Percentiles rank a stretch among this genome's conserved stretches.
These are phyloP conservation scores for Corymbia calophylla DNA, from an alignment of 441 rosid genomes.

Conservation along the genomic window DNA sequence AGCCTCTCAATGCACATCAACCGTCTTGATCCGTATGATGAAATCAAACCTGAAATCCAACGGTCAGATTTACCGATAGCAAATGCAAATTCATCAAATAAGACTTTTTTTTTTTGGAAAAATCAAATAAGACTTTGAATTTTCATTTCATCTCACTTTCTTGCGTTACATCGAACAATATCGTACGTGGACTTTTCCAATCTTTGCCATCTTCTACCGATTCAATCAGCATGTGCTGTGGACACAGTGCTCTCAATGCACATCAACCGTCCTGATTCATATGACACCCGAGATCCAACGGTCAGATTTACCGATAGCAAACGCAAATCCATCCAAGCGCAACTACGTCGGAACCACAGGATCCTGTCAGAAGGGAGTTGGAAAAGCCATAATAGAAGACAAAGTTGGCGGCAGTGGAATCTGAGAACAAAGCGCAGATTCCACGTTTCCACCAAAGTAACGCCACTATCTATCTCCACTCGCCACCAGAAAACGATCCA, in stretches of 20 bases:
- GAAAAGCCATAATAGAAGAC: not conserved
- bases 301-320: not conserved
- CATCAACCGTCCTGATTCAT: not conserved
- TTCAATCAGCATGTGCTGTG: not conserved
- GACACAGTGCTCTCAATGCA: not conserved
- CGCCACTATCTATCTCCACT: not conserved
- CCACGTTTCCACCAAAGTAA: not conserved
- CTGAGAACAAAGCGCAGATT: not conserved
- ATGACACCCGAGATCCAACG: not conserved
- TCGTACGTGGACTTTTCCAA: not conserved
- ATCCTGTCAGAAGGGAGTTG: not conserved
- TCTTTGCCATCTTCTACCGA: not conserved
- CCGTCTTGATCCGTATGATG: not conserved
- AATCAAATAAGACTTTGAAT: not conserved
- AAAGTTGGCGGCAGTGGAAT: not conserved
- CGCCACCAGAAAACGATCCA: not conserved
- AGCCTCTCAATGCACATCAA: not conserved
- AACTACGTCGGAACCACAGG: not conserved
- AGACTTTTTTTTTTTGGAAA: not conserved
- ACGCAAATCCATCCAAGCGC: not conserved
- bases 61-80: not conserved
- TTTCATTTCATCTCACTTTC: not conserved
- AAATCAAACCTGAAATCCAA: not conserved
- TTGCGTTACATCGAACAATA: not conserved
- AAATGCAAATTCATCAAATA: not conserved